Conservation (phyloP, 768 basidiomycete species). For the Calocybe indica region DNA sequence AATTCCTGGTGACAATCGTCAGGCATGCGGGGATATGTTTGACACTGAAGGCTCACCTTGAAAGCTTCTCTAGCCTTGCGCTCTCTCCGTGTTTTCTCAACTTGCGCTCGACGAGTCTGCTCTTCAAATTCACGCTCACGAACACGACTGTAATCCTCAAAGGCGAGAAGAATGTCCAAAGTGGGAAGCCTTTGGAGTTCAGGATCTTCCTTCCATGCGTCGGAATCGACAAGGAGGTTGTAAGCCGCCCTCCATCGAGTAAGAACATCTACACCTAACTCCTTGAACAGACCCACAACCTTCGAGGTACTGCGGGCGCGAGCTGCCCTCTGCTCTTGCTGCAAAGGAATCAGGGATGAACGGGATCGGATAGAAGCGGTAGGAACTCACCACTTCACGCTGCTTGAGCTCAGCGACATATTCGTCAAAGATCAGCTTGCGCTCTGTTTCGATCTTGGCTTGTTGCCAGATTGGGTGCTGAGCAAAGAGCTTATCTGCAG, state of each 20-base stretch:
- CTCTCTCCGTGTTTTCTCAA: slow-evolving; percentile 80
- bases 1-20: slow-evolving; percentile 43
- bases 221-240: slow-evolving; percentile 65
- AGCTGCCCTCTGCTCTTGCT: slow-evolving; percentile 78
- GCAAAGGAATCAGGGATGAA: slow-evolving; percentile 6
- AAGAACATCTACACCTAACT: slow-evolving; percentile 86
- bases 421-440: slow-evolving; percentile 86
- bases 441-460: slow-evolving; percentile 78
- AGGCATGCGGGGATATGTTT: neutral
- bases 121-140: slow-evolving; percentile 91
- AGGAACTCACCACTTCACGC: slow-evolving; percentile 73
- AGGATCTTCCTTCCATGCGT: slow-evolving; percentile 70
- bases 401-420: slow-evolving; percentile 82
- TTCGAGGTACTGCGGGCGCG: slow-evolving; percentile 78
- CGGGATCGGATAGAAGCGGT: slow-evolving; percentile 1
- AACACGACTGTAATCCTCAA: slow-evolving; percentile 89
- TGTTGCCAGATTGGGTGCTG: slow-evolving; percentile 91
- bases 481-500: slow-evolving; percentile 81
- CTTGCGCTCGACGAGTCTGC: slow-evolving; percentile 69
- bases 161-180: slow-evolving; percentile 87
- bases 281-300: slow-evolving; percentile 79
- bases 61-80: slow-evolving; percentile 90
- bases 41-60: slow-evolving; percentile 46
- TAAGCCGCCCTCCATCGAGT: slow-evolving; percentile 90
- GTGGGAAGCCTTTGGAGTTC: slow-evolving; percentile 82